Base-by-base conservation (phyloP, 495 filamentous ascomycete genomes). In the Penicillium mononematosum region DNA sequence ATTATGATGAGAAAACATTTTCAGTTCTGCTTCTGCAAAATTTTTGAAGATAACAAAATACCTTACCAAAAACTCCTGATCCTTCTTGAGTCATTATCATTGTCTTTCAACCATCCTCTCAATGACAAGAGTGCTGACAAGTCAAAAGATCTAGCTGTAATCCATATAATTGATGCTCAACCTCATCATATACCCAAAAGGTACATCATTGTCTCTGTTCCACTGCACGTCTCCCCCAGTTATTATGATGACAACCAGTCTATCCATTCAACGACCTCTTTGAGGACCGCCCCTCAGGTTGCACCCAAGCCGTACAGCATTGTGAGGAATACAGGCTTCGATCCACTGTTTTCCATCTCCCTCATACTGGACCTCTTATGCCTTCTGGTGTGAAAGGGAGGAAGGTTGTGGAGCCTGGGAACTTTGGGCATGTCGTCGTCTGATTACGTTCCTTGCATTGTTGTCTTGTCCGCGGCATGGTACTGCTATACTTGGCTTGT, bases 251-350 rank as follows among this genome's bases (percentile, higher is more conserved):
- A 96, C 84, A 88, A 83, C 75, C 79, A 92, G 92, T 91, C 86
- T 89, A 98, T 98, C 93, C 93, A 98, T 98, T 98, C 93, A 88
- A 95, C 83, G 90, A 97, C 80, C 81, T 83, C 76, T 61, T 77
- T 76, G 88, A 87, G 82, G 90, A 76, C 73, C 74, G 65, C 72
- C 74, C 66, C 64, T 73, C 69, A 70, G 58, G 65, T 68, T 50
- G 62, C 62, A 66, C 60, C 52, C 55, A 29, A 39, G 45, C 55
- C 54, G 57, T 48, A 58, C 59, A 64, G 56, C 53, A 45, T 55
- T 58, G 53, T 49, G 60, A 61, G 43, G 39, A 62, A 58, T 57
- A 58, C 53, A 57, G 63, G 39, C 56, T 56, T 50, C 78, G 83
- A 85, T 84, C 81, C 85, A 90, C 80, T 50, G 32, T 54, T 59